Conservation (phyloP, 163 green algal genomes). For the Scenedesmus sp. region DNA sequence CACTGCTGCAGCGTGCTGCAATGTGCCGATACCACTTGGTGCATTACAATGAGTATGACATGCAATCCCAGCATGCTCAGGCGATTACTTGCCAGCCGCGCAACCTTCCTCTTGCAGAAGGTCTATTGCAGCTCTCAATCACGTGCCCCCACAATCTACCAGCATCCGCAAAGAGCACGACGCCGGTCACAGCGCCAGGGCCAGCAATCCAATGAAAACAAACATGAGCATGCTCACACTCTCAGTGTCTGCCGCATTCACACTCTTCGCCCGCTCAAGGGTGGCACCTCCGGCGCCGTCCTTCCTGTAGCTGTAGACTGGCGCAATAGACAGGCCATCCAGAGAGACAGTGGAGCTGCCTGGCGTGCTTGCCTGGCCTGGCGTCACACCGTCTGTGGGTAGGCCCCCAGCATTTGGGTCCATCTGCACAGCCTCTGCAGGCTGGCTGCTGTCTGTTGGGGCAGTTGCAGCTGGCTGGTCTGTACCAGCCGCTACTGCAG, state of each 20-base stretch:
- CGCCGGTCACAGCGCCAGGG: neutral
- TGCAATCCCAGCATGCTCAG: too few relatives aligned
- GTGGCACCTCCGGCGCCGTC: neutral
- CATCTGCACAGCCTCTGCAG: constrained; percentile 2
- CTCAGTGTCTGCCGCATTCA: neutral
- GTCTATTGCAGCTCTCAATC: neutral
- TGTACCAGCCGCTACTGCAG: neutral
- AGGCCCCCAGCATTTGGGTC: neutral
- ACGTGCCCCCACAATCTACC: too few relatives aligned
- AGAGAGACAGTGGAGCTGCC: neutral
- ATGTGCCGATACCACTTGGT: too few relatives aligned
- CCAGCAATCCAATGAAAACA: neutral
- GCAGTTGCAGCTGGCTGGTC: neutral
- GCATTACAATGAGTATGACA: too few relatives aligned
- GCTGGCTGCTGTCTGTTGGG: neutral
- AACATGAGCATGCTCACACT: neutral
- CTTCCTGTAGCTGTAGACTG: neutral
- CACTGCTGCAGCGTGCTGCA: too few relatives aligned
- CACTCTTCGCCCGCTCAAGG: neutral
- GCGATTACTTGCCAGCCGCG: neutral
- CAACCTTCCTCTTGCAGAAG: neutral
- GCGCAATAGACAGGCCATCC: neutral
- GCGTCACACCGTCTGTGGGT: neutral
- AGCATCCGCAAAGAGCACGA: too few relatives aligned
- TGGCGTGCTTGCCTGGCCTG: neutral